Evolutionary conservation across 805 yeast species (phyloP).

Genomic region (Yamadazyma kitorensis): DNA sequence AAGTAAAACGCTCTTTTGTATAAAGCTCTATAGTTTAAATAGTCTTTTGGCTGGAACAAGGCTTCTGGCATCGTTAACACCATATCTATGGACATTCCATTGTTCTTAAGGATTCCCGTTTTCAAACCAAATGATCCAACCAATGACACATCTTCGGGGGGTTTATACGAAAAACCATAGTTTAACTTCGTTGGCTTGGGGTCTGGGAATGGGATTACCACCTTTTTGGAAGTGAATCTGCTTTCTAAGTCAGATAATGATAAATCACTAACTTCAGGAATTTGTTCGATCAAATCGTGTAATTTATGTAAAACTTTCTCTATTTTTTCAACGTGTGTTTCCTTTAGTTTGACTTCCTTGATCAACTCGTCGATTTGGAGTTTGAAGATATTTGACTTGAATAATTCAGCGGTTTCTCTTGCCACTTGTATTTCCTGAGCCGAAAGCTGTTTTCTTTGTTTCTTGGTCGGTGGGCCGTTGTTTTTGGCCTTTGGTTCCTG

Average conservation of each 20-base stretch:
- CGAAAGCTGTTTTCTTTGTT: conserved; percentile 41
- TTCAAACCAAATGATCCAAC: conserved; percentile 90
- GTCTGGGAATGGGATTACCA: conserved; percentile 82
- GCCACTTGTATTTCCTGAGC: conserved; percentile 89
- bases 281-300: conserved; percentile 61
- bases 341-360: conserved; percentile 74
- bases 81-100: conserved; percentile 71
- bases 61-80: conserved; percentile 76
- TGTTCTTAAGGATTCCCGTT: conserved; percentile 65
- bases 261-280: conserved; percentile 55
- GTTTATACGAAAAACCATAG: conserved; percentile 63
- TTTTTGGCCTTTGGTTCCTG: conserved; percentile 3
- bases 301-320: conserved; percentile 76
- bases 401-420: conserved; percentile 88
- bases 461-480: conserved; percentile 27
- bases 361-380: conserved; percentile 89
- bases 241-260: conserved; percentile 59
- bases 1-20: conserved; percentile 88
- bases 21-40: conserved; percentile 81
- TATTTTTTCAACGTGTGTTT: conserved; percentile 58
- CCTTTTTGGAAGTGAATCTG: conserved; percentile 48
- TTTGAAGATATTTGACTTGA: conserved; percentile 93
- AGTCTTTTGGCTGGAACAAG: conserved; percentile 82
- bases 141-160: conserved; percentile 73
- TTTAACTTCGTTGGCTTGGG: conserved; percentile 78